Evolutionary conservation across 1,139 yeast genomes (phyloP).

Genomic region (Geotrichum macrosporum): DNA sequence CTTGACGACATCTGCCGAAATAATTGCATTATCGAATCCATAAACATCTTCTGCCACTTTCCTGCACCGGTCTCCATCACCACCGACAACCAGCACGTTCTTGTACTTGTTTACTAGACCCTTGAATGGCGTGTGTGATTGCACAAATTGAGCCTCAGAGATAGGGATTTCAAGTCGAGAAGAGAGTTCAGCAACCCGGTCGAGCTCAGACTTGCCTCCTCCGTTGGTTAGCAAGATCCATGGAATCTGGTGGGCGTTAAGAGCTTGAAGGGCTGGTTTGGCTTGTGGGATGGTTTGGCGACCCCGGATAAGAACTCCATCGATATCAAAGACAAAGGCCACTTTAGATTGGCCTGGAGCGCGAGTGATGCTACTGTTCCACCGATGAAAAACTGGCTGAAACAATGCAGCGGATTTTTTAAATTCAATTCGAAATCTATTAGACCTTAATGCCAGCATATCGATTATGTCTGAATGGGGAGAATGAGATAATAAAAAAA

Average conservation of each 20-base stretch:
- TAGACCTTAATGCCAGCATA: too few relatives aligned
- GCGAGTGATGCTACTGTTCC: background rate
- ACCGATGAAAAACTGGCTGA: background rate
- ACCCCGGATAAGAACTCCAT: constrained; percentile 89
- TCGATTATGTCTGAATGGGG: too few relatives aligned
- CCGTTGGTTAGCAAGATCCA: constrained; percentile 87
- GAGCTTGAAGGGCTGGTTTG: constrained; percentile 53
- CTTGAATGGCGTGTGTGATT: constrained; percentile 87
- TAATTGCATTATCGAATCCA: constrained; percentile 76
- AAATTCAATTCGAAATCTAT: too few relatives aligned
- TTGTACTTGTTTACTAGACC: constrained; percentile 51
- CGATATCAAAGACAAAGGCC: constrained; percentile 45
- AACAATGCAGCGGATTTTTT: background rate
- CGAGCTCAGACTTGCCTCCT: constrained; percentile 73
- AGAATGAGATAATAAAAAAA: too few relatives aligned
- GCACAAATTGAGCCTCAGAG: constrained; percentile 63
- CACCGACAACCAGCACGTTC: constrained; percentile 79
- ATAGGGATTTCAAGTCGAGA: constrained; percentile 49
- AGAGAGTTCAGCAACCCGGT: constrained; percentile 56
- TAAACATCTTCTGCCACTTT: constrained; percentile 62
- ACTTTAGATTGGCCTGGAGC: background rate
- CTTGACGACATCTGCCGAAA: constrained; percentile 67
- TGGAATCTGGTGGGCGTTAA: constrained; percentile 61
- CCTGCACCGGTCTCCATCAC: constrained; percentile 65
- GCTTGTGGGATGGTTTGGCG: constrained; percentile 66